Percentiles rank a stretch among this genome's conserved stretches.
These are phyloP conservation scores for Acanthochlamys bracteata DNA, from an alignment of 106 monocot genomes.

Conservation along the genomic window DNA sequence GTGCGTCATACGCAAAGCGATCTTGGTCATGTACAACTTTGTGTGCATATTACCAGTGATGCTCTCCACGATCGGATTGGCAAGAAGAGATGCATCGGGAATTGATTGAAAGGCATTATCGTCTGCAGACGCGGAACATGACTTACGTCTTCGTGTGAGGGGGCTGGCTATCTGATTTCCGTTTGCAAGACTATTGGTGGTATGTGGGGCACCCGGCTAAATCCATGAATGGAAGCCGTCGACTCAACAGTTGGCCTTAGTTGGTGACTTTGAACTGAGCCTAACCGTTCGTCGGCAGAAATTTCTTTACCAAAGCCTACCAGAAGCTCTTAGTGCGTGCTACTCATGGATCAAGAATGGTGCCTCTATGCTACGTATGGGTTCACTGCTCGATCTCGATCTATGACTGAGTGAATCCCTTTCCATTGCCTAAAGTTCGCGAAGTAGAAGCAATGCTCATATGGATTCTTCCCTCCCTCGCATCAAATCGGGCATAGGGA, in stretches of 20 bases:
- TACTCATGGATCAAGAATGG: conserved; percentile 1
- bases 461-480: conserved; percentile 1
- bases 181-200: background rate
- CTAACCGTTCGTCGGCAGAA: too few relatives aligned
- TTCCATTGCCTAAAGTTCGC: conserved; percentile 5
- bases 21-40: background rate
- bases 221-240: background rate
- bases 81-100: too few relatives aligned
- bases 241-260: background rate
- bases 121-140: background rate
- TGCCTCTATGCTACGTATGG: conserved; percentile 3
- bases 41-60: conserved; percentile 1
- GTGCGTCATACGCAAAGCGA: background rate
- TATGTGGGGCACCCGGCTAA: background rate
- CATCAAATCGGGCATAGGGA: conserved; percentile 1
- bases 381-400: conserved; percentile 2
- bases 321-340: too few relatives aligned
- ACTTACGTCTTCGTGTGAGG: background rate
- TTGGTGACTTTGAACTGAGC: background rate
- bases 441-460: conserved; percentile 2
- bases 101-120: background rate
- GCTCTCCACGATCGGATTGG: too few relatives aligned
- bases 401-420: background rate
- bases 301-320: too few relatives aligned
- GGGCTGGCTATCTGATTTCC: background rate